Evolutionary conservation across 2,329 filamentous ascomycete species (phyloP).

Genomic region (Colletotrichum nymphaeae): DNA sequence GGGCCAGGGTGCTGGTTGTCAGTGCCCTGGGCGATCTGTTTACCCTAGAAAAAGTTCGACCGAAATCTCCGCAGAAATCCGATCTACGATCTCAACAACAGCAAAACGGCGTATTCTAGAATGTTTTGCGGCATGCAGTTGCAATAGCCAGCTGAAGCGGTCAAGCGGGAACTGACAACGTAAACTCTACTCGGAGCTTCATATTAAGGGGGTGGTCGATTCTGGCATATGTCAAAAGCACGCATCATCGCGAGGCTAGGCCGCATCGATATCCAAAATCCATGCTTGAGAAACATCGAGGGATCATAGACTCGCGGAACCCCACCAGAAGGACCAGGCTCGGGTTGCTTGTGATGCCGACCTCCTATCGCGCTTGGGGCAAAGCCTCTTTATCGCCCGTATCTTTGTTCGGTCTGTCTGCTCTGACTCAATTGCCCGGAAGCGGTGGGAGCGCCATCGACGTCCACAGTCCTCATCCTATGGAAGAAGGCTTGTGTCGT

Average conservation of each 20-base stretch:
- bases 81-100: conserved; percentile 23
- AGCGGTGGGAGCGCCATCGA: conserved; percentile 24
- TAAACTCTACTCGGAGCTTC: neutral
- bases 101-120: neutral
- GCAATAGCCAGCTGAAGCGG: neutral
- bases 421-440: conserved; percentile 14
- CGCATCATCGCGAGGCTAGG: conserved; percentile 30
- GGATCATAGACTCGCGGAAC: conserved; percentile 35
- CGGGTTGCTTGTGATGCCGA: conserved; percentile 31
- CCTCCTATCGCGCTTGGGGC: conserved; percentile 18
- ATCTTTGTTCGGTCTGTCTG: conserved; percentile 31
- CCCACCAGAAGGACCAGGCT: conserved; percentile 27
- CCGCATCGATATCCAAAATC: conserved; percentile 29
- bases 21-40: conserved; percentile 20
- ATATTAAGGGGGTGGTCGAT: conserved; percentile 12
- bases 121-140: neutral
- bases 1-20: conserved; percentile 1
- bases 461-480: conserved; percentile 12
- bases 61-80: conserved; percentile 32
- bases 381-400: conserved; percentile 28
- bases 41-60: conserved; percentile 16
- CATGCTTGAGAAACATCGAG: conserved; percentile 30
- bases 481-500: neutral
- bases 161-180: neutral
- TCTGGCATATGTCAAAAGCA: conserved; percentile 28